Conservation (phyloP, 768 basidiomycete species). For the Lactarius pseudohatsudake region DNA sequence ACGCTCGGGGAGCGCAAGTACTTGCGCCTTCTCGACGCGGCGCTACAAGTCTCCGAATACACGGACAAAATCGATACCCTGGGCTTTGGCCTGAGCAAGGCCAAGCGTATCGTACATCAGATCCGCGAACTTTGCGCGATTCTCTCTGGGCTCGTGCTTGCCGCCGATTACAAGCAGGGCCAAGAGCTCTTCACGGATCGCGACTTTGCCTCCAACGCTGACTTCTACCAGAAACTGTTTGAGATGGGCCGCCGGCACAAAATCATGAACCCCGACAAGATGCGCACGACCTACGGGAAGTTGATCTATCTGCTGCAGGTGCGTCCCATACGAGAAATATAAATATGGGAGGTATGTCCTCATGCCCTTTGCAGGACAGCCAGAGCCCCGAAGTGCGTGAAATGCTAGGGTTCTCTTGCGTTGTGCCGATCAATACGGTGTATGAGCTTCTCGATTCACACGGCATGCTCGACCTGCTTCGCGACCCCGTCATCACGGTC, state of each 20-base stretch:
- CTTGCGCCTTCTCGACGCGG: conserved; percentile 82
- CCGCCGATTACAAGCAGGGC: conserved; percentile 86
- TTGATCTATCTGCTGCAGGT: conserved; percentile 83
- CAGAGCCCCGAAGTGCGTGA: conserved; percentile 82
- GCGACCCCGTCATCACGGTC: conserved; percentile 69
- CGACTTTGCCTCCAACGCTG: conserved; percentile 76
- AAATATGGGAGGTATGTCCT: conserved; percentile 13
- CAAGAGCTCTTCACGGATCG: conserved; percentile 81
- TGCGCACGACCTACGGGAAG: conserved; percentile 87
- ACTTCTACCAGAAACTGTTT: conserved; percentile 78
- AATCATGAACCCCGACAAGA: conserved; percentile 92
- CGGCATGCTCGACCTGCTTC: conserved; percentile 64
- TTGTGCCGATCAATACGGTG: conserved; percentile 75
- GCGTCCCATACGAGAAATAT: conserved; percentile 24
- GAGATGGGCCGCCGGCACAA: conserved; percentile 84
- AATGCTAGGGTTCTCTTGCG: conserved; percentile 75
- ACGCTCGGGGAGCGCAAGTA: conserved; percentile 76
- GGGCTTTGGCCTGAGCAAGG: conserved; percentile 73
- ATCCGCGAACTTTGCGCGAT: conserved; percentile 87
- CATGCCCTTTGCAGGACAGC: conserved; percentile 59
- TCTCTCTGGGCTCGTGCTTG: conserved; percentile 77
- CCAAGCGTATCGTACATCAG: conserved; percentile 85
- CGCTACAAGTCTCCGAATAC: conserved; percentile 81
- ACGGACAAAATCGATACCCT: conserved; percentile 89
- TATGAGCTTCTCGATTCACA: conserved; percentile 63